phyloP scores from a whole-genome alignment of 2,329 filamentous ascomycete genomes.

The Colletotrichum tabaci region DNA sequence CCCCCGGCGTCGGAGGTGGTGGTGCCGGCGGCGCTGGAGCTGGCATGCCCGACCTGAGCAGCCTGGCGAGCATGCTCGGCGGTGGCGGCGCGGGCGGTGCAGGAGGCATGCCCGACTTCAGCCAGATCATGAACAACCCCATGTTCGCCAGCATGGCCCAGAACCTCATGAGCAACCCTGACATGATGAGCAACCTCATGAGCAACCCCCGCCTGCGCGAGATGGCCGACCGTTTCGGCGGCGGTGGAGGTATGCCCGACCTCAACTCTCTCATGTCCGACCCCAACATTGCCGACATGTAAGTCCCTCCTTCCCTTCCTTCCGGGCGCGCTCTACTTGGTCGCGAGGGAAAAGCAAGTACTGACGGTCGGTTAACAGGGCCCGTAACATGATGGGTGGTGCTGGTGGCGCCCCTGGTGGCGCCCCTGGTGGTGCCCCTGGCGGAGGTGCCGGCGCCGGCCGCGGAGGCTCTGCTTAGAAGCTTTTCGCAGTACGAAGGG shows the following conservation, averaged over 20 bases:
- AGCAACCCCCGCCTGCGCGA: conserved; percentile 90
- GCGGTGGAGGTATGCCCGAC: conserved; percentile 91
- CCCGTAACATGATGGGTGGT: conserved; percentile 63
- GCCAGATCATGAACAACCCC: conserved; percentile 93
- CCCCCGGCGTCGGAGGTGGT: conserved; percentile 48
- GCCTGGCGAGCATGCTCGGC: conserved; percentile 81
- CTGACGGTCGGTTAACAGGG: conserved; percentile 50
- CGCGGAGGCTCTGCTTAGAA: conserved; percentile 32
- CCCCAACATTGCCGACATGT: conserved; percentile 93
- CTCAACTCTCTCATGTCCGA: conserved; percentile 90
- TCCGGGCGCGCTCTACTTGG: not conserved
- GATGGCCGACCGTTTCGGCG: conserved; percentile 86
- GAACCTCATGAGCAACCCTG: conserved; percentile 96
- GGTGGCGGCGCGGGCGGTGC: conserved; percentile 70
- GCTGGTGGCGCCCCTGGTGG: conserved; percentile 45
- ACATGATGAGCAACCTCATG: conserved; percentile 93
- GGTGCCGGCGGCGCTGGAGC: conserved; percentile 64
- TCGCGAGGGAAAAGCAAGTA: conserved; percentile 1
- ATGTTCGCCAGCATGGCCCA: conserved; percentile 99
- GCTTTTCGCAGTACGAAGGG: too few relatives aligned
- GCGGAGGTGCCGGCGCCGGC: conserved; percentile 48
- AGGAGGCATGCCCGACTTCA: conserved; percentile 90
- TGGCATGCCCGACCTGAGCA: conserved; percentile 80
- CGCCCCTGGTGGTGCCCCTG: conserved; percentile 44
- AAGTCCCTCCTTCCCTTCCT: conserved; percentile 60